Evolutionary conservation across 768 basidiomycete species (phyloP).

Genomic region (Dioszegia hungarica): DNA sequence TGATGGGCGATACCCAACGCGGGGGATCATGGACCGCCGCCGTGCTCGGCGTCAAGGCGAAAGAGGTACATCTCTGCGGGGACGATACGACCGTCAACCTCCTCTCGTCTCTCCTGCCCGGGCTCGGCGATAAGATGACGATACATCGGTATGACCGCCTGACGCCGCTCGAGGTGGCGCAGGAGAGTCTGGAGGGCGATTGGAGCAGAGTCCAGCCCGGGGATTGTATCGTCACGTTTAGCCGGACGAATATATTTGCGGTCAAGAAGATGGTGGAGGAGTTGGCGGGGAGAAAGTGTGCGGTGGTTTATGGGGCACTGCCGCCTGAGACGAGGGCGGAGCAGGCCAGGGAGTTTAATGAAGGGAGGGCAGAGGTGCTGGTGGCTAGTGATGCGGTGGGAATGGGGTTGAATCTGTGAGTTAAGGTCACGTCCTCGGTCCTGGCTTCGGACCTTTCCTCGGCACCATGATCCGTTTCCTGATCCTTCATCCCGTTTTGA

Average conservation of each 20-base stretch:
- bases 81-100: slow-evolving; percentile 86
- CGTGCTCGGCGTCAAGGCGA: slow-evolving; percentile 67
- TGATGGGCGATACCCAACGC: slow-evolving; percentile 74
- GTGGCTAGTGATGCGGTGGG: slow-evolving; percentile 93
- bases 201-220: slow-evolving; percentile 64
- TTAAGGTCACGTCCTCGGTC: no score
- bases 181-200: slow-evolving; percentile 61
- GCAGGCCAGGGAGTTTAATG: slow-evolving; percentile 89
- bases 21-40: slow-evolving; percentile 80
- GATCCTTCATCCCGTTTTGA: no score
- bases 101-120: slow-evolving; percentile 59
- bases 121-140: slow-evolving; percentile 75
- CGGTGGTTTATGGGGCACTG: slow-evolving; percentile 85
- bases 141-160: slow-evolving; percentile 82
- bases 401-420: slow-evolving; percentile 92
- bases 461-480: no score
- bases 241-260: slow-evolving; percentile 66
- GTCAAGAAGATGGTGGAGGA: slow-evolving; percentile 69
- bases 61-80: slow-evolving; percentile 89
- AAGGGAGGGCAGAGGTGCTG: slow-evolving; percentile 81
- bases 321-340: slow-evolving; percentile 88
- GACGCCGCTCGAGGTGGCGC: slow-evolving; percentile 70
- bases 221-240: slow-evolving; percentile 88
- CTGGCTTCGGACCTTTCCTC: background rate
- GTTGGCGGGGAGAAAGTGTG: slow-evolving; percentile 69